Conservation (phyloP, 2,329 filamentous ascomycete genomes). For the Aureobasidium sp. region DNA sequence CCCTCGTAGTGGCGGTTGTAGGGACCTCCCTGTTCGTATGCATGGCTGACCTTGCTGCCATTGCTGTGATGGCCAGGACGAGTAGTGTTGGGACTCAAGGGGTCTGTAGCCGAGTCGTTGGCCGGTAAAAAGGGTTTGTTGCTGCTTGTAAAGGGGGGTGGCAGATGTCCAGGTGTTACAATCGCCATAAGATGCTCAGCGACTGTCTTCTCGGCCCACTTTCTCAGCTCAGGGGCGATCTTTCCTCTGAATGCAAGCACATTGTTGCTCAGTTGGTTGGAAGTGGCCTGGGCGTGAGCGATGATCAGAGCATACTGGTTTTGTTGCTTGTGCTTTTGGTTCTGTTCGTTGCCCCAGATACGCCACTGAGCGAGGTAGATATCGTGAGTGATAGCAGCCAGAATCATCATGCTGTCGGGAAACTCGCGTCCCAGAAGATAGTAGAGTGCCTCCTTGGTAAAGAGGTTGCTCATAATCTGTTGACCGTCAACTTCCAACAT, state of each 20-base stretch:
- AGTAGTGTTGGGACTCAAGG: not conserved
- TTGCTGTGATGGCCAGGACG: not conserved
- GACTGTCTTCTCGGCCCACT: not conserved
- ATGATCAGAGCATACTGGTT: too few relatives aligned
- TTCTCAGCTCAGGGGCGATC: not conserved
- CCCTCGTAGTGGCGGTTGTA: not conserved
- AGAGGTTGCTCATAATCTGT: not conserved
- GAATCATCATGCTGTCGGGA: not conserved
- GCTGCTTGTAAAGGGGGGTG: not conserved
- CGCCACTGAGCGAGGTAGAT: not conserved
- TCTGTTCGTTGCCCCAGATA: not conserved
- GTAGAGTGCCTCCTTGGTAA: not conserved
- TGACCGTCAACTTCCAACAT: not conserved
- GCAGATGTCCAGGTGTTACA: not conserved
- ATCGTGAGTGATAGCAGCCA: not conserved
- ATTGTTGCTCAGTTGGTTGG: constrained; percentile 3
- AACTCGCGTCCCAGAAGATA: not conserved
- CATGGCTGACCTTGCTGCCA: not conserved
- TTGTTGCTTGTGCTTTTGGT: not conserved
- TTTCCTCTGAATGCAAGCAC: not conserved
- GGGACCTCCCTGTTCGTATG: too few relatives aligned
- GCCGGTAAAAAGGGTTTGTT: too few relatives aligned
- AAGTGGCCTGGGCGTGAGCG: too few relatives aligned
- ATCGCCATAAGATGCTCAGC: not conserved
- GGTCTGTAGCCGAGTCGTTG: too few relatives aligned